These are phyloP conservation scores for Sporothrix curviconia DNA, from an alignment of 2,329 filamentous ascomycete genomes.

Conservation along the genomic window DNA sequence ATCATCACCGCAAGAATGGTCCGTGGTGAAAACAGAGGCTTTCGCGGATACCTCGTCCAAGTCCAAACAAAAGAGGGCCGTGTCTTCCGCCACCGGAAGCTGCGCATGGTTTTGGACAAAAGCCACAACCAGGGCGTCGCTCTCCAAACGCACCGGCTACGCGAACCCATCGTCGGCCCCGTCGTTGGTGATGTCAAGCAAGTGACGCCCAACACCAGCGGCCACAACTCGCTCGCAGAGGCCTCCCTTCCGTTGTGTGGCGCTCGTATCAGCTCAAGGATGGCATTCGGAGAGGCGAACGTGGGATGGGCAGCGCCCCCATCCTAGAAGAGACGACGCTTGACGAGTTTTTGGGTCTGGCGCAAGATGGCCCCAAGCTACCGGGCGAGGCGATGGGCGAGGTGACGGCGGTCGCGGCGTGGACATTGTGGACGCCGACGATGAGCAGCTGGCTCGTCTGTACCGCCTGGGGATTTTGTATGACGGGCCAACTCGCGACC, in stretches of 20 bases:
- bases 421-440: neutral
- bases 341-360: conserved; percentile 5
- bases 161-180: too few relatives aligned
- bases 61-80: neutral
- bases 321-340: neutral
- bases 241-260: neutral
- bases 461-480: conserved; percentile 5
- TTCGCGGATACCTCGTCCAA: conserved; percentile 5
- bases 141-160: neutral
- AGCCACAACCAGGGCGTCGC: neutral
- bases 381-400: neutral
- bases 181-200: neutral
- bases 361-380: neutral
- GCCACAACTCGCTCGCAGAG: neutral
- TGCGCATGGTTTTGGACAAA: neutral
- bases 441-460: conserved; percentile 1
- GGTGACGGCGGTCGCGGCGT: neutral
- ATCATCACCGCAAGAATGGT: neutral
- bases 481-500: neutral
- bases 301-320: neutral
- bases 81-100: neutral
- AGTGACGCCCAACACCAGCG: neutral
- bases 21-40: neutral
- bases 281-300: neutral
- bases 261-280: neutral